These are phyloP conservation scores for Cercospora sojina DNA, from an alignment of 2,329 filamentous ascomycete genomes.

Conservation along the genomic window DNA sequence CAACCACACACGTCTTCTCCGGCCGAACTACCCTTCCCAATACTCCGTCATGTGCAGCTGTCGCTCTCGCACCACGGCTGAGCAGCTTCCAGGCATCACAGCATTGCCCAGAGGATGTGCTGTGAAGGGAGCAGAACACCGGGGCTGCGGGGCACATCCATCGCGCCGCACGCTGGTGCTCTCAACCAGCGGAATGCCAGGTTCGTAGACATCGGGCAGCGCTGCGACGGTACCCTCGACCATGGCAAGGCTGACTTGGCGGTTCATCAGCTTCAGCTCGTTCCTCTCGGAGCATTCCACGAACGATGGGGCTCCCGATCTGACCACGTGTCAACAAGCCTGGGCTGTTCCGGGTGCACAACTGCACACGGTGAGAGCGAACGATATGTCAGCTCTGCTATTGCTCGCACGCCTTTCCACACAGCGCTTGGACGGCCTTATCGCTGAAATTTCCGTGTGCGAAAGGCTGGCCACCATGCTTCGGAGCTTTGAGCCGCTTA, in stretches of 20 bases:
- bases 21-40: not conserved
- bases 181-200: not conserved
- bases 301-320: not conserved
- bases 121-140: not conserved
- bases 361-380: not conserved
- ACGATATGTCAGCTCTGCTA: slow-evolving; percentile 8
- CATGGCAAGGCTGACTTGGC: not conserved
- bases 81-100: not conserved
- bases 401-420: not conserved
- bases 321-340: not conserved
- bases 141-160: not conserved
- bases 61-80: not conserved
- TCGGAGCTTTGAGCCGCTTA: not conserved
- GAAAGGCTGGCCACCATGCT: not conserved
- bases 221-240: not conserved
- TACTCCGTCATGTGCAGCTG: not conserved
- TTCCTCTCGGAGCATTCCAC: not conserved
- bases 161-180: not conserved
- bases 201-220: not conserved
- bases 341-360: not conserved
- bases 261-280: not conserved
- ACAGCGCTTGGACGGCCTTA: not conserved
- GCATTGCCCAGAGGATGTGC: not conserved
- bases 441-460: not conserved
- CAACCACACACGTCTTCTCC: not conserved